Base-by-base conservation (phyloP, 768 basidiomycete species). In the Suillus luteus region DNA sequence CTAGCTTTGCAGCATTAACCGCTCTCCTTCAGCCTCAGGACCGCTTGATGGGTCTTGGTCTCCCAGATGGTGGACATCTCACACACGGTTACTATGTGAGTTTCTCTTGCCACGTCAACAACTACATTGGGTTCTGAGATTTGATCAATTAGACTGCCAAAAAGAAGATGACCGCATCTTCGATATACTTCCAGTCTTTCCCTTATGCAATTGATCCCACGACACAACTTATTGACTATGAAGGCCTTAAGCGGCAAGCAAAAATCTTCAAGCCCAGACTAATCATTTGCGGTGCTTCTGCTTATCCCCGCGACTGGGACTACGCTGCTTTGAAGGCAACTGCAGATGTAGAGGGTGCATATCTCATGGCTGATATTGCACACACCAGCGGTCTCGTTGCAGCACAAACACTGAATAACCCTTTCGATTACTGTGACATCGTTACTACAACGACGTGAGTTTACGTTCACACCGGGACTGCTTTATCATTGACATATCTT, bases 131-230 rank as follows among this genome's bases (percentile, higher is more conserved):
- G n/a, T 46, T 46, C 61, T 65, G 22, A 65, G 49, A 22, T 57
- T 46, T 68, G 22, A 24, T 64, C 49, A 40, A 54, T 19, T 70
- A 93, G 92, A 96, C 95, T 62, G 93, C 95, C 64, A 99, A 99
- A 83, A 97, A 98, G 85, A 99, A 99, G 81, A 99, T 99, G 89
- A 98, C 97, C 40, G 94, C 97, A 41, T 99, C 96, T 27, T 99
- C 97, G 22, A 98, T 99, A 81, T 99, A 99, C 83, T 99, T 99
- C 91, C 96, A 99, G 76, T 97, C 97, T 43, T 83, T 97, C 74
- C 96, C 97, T 54, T 99, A 99, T 71, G 87, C 84, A 55, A 88
- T 96, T 64, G 85, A 89, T 72, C 89, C 91, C 55, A 79, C 86
- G 51, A 92, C 90, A 62, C 90, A 97, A 74, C 83, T 96, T 68